Conservation (phyloP, 805 yeast species). For the Yarrowia porcina region DNA sequence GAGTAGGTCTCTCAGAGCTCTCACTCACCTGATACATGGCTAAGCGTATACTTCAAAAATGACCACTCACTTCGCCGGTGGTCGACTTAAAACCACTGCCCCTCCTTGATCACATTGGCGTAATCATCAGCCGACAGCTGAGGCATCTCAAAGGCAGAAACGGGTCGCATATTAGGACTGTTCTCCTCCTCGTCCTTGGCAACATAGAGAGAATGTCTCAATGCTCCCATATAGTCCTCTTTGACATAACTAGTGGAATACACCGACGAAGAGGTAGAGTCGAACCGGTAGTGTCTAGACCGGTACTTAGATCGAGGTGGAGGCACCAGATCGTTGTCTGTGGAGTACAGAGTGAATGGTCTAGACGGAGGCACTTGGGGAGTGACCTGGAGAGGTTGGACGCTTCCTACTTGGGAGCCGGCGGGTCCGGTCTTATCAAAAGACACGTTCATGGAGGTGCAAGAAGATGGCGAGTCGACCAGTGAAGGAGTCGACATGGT, state of each 20-base stretch:
- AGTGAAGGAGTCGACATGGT: constrained; percentile 16
- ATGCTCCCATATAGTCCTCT: constrained; percentile 6
- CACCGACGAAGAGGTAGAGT: not conserved
- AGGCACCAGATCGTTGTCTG: constrained; percentile 12
- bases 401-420: too few species aligned
- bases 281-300: constrained; percentile 11
- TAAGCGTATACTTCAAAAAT: too few species aligned
- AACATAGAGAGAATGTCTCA: not conserved
- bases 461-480: not conserved
- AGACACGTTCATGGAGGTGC: not conserved
- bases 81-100: constrained; percentile 15
- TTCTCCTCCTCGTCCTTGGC: not conserved
- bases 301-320: constrained; percentile 25
- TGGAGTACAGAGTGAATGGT: not conserved
- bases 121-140: not conserved
- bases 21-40: too few species aligned
- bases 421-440: not conserved
- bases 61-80: too few species aligned
- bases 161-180: not conserved
- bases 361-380: not conserved
- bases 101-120: not conserved
- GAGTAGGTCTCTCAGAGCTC: too few species aligned
- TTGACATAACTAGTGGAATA: not conserved
- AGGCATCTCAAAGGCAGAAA: not conserved
- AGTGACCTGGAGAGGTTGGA: not conserved